A percentile compares a stretch with the other conserved stretches of the same genome.
Evolutionary conservation across 192 early-diverging fungal genomes (phyloP).

Genomic region (Gryganskiella cystojenkinii): DNA sequence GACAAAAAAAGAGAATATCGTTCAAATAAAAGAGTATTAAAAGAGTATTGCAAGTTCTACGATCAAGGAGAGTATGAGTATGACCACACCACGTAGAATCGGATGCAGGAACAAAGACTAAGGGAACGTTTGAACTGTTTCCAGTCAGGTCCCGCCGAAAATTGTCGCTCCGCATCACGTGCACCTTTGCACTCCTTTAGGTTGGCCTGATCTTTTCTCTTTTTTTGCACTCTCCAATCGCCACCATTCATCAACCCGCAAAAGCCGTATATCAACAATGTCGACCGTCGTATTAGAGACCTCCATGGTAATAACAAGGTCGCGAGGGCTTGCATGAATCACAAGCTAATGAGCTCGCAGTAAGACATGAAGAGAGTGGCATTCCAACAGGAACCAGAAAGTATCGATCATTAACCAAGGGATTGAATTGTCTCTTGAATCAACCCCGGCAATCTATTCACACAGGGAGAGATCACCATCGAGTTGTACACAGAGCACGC

Average conservation of each 20-base stretch:
- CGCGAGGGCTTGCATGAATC: background rate
- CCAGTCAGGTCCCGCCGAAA: no score
- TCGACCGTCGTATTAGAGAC: conserved; percentile 61
- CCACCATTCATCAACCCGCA: no score
- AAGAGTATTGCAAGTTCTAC: conserved; percentile 6
- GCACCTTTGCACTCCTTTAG: background rate
- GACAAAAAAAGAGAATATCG: background rate
- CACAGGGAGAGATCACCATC: conserved; percentile 70
- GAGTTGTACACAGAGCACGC: conserved; percentile 92
- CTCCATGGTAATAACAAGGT: conserved; percentile 54
- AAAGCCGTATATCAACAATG: conserved; percentile 27
- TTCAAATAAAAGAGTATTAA: background rate
- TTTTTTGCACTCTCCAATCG: background rate
- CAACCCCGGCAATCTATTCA: background rate
- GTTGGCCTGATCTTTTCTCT: background rate
- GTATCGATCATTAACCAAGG: no score
- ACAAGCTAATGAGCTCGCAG: background rate
- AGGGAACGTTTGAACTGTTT: no score
- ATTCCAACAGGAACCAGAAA: no score
- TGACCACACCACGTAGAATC: no score
- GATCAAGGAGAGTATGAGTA: conserved; percentile 4
- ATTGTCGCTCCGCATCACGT: no score
- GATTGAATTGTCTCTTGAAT: background rate
- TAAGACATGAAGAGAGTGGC: no score
- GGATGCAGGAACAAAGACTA: no score